Base-by-base conservation (phyloP, 805 yeast genomes). In the Metschnikowia koreensis region DNA sequence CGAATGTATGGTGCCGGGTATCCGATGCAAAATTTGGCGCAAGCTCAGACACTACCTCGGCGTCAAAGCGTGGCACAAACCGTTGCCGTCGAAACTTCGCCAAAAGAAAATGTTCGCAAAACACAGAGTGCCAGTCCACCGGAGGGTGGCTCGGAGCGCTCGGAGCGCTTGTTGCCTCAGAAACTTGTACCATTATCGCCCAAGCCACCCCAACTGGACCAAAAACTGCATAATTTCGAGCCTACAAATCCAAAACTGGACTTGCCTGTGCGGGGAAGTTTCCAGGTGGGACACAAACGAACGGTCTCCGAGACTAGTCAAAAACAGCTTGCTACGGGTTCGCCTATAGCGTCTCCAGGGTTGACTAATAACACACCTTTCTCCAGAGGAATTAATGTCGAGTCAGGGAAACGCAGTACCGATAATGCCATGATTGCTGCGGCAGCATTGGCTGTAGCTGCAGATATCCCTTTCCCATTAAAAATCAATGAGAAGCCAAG, bases 361-460 rank as follows among this genome's bases (percentile, higher is more conserved):
- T 80, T 81, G 4, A 81, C 81, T n/a, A n/a, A n/a, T 0, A 73
- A 72, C 26, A 76, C 77, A 10, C 73, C 68, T 1, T 54, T 67
- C n/a, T 59, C 70, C 4, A 61, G 76, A 31, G 78, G 77, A 0
- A 70, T 68, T 44, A 69, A 68, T 53, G 60, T 65, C 29, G 66
- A 64, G 53, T 66, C 69, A 13, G 71, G 73, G 1, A 65, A 66
- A 51, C 51, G 75, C 41, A 70, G 66, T 47, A 66, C 60, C 33
- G 69, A 68, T 45, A 80, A 83, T 59, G 89, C 88, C 0, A 76
- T 79, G 59, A 86, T 87, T 8, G 94, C 93, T 0, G 94, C 94
- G 1, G 93, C 92, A 8, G 93, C 93, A 0, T 71, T 87, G 46
- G 90, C 91, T 3, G 89, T 88, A 0, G 94, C 93, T 0, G 92